phyloP scores from a whole-genome alignment of 345 rosid species.

The Raphanus sativus region DNA sequence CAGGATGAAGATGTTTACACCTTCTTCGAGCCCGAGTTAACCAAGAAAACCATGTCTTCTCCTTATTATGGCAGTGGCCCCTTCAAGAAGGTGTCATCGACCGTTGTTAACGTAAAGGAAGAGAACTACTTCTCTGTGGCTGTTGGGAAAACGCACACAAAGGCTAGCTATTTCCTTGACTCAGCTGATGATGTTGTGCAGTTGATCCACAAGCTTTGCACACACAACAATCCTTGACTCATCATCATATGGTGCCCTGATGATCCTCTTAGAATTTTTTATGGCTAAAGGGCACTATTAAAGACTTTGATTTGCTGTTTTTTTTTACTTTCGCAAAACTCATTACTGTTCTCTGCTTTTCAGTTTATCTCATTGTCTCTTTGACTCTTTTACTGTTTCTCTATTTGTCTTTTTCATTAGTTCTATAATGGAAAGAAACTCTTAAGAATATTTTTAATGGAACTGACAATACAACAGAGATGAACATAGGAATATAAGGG shows the following conservation, averaged over 20 bases:
- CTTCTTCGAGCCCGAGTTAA: conserved; percentile 81
- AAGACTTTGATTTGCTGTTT: neutral
- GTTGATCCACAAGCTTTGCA: conserved; percentile 58
- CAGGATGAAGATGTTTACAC: conserved; percentile 97
- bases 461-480: conserved; percentile 7
- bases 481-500: neutral
- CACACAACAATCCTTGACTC: conserved; percentile 27
- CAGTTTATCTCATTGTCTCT: neutral
- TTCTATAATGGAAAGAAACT: neutral
- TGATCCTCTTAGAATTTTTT: neutral
- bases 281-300: neutral
- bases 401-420: neutral
- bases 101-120: conserved; percentile 81
- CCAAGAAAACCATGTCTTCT: neutral
- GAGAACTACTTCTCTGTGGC: conserved; percentile 92
- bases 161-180: conserved; percentile 66
- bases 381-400: neutral
- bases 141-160: conserved; percentile 68
- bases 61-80: neutral
- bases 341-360: conserved; percentile 4
- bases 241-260: conserved; percentile 12
- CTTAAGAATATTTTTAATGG: neutral
- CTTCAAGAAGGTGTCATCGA: conserved; percentile 59
- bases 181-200: conserved; percentile 81
- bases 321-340: neutral